A percentile compares a stretch with the other conserved stretches of the same genome.
Evolutionary conservation across 2,329 filamentous ascomycete species (phyloP).

Genomic region (Botrytis tulipae): DNA sequence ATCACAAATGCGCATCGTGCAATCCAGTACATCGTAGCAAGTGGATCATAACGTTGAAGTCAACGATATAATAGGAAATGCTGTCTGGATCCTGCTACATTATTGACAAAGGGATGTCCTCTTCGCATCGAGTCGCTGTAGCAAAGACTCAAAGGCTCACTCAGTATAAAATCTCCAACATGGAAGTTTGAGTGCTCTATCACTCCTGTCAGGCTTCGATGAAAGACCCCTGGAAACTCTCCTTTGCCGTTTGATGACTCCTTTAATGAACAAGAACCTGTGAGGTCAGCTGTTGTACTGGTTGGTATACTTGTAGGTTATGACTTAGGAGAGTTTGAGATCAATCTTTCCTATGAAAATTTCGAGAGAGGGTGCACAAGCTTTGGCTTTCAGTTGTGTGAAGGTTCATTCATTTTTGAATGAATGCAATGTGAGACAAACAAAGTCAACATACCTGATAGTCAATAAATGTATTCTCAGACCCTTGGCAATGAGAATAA

Average conservation of each 20-base stretch:
- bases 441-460: not conserved
- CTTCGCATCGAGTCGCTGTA: not conserved
- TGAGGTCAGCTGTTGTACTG: not conserved
- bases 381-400: not conserved
- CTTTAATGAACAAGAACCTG: no score
- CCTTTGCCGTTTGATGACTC: slow-evolving; percentile 57
- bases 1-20: not conserved
- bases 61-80: not conserved
- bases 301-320: no score
- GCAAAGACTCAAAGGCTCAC: not conserved
- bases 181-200: slow-evolving; percentile 21
- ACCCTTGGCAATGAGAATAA: not conserved
- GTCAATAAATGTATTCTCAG: not conserved
- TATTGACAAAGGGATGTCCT: not conserved
- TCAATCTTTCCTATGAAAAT: not conserved
- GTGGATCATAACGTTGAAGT: not conserved
- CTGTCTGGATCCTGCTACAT: not conserved
- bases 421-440: not conserved
- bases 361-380: not conserved
- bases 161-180: not conserved
- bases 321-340: not conserved
- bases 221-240: slow-evolving; percentile 60
- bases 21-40: not conserved
- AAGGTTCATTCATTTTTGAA: not conserved
- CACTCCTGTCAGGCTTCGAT: slow-evolving; percentile 50